Evolutionary conservation across 2,329 filamentous ascomycete genomes (phyloP).

Genomic region (Pseudocercospora cruenta): DNA sequence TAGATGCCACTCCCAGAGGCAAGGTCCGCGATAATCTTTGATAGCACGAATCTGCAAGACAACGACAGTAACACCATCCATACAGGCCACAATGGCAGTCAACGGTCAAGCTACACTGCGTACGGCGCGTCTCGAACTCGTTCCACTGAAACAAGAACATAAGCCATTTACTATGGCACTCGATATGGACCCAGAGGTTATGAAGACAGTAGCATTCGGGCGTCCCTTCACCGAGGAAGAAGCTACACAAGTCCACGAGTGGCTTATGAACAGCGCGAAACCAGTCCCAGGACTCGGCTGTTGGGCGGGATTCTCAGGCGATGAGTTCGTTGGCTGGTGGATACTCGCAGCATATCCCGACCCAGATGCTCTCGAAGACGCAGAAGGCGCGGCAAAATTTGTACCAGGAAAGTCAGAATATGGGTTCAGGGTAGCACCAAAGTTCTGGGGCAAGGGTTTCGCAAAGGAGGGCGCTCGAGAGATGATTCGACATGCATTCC

Average conservation of each 20-base stretch:
- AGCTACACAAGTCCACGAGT: not conserved
- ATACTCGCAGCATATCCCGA: not conserved
- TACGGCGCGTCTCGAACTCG: not conserved
- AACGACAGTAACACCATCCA: not conserved
- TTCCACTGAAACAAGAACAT: not conserved
- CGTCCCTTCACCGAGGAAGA: not conserved
- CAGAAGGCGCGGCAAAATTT: not conserved
- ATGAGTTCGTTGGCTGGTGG: not conserved
- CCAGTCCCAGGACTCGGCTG: not conserved
- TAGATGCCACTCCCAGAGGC: too few species aligned
- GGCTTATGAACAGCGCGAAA: not conserved
- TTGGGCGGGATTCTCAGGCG: not conserved
- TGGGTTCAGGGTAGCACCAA: not conserved
- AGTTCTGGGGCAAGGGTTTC: not conserved
- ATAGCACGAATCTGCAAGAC: too few species aligned
- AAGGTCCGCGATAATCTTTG: too few species aligned
- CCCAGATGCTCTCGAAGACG: not conserved
- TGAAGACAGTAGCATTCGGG: not conserved
- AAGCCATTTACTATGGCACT: not conserved
- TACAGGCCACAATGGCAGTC: not conserved
- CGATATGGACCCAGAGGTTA: not conserved
- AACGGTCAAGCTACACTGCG: not conserved
- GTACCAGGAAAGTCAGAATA: not conserved
- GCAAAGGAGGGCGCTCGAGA: not conserved
- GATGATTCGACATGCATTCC: not conserved